Percentiles rank a stretch among this genome's conserved stretches.
phyloP scores from a whole-genome alignment of 1,139 yeast species.

The Suhomyces guaymorum region DNA sequence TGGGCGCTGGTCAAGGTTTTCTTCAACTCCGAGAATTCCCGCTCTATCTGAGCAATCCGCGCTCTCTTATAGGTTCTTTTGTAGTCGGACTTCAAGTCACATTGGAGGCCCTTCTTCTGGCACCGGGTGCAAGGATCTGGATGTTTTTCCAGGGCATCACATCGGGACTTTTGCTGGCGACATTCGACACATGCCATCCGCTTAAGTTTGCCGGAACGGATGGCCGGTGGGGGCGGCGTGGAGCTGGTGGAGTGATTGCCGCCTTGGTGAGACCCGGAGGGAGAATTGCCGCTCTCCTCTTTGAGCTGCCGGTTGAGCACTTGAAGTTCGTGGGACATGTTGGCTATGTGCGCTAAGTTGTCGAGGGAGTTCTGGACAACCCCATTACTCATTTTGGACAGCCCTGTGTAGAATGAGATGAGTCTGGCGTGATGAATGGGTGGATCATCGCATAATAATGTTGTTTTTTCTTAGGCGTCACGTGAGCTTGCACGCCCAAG shows the following conservation, averaged over 20 bases:
- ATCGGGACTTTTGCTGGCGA: conserved; percentile 87
- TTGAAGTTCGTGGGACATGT: conserved; percentile 46
- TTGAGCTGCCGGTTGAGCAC: conserved; percentile 32
- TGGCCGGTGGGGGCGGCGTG: conserved; percentile 12
- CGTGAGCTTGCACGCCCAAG: not conserved
- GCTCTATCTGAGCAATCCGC: conserved; percentile 79
- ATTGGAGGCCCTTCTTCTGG: conserved; percentile 62
- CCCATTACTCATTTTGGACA: conserved; percentile 15
- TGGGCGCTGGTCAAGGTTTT: conserved; percentile 54
- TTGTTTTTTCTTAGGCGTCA: not conserved
- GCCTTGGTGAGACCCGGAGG: conserved; percentile 6
- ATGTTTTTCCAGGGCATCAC: conserved; percentile 77
- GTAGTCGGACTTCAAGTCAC: conserved; percentile 77
- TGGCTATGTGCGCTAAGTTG: conserved; percentile 47
- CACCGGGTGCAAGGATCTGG: conserved; percentile 89
- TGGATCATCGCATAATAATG: conserved; percentile 1
- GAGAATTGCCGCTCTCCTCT: conserved; percentile 12
- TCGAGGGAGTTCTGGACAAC: conserved; percentile 31
- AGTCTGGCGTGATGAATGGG: conserved; percentile 2
- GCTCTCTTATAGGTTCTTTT: conserved; percentile 89
- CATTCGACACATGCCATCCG: conserved; percentile 94
- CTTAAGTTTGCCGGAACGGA: conserved; percentile 37
- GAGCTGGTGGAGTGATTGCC: conserved; percentile 9
- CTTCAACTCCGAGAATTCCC: conserved; percentile 70
- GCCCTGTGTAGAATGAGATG: not conserved